Percentiles rank a stretch among this genome's conserved stretches.
These are phyloP conservation scores for Daldinia sp. DNA, from an alignment of 2,329 filamentous ascomycete species.

Conservation along the genomic window DNA sequence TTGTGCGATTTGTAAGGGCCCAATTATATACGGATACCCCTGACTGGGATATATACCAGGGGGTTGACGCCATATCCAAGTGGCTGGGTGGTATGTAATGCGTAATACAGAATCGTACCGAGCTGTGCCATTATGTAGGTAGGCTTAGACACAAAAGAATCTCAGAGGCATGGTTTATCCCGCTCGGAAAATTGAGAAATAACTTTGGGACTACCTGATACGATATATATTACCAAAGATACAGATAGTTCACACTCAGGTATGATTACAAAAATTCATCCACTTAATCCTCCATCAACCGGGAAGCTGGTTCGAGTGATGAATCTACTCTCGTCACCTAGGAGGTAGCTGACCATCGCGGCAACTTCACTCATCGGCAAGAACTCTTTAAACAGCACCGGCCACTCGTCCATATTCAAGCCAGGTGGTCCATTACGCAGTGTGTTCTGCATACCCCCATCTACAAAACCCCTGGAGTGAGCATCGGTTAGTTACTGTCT, in stretches of 20 bases:
- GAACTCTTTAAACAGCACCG: conserved; percentile 42
- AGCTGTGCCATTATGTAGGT: too few species aligned
- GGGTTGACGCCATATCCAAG: background rate
- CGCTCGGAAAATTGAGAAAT: too few species aligned
- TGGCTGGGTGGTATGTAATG: too few species aligned
- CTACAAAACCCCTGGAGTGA: conserved; percentile 10
- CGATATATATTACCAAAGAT: too few species aligned
- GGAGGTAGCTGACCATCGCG: conserved; percentile 44
- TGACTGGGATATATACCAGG: background rate
- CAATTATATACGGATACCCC: background rate
- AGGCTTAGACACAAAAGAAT: too few species aligned
- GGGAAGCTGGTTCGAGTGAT: conserved; percentile 38
- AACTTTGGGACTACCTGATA: too few species aligned
- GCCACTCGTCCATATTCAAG: background rate
- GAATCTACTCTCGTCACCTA: conserved; percentile 47
- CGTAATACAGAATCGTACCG: too few species aligned
- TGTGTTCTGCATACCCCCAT: conserved; percentile 26
- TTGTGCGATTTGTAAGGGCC: background rate
- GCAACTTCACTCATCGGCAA: conserved; percentile 45
- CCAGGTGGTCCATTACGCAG: background rate
- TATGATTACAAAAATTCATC: too few species aligned
- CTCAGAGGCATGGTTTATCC: too few species aligned
- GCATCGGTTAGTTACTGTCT: background rate
- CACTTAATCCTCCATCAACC: conserved; percentile 44
- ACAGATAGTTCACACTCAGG: too few species aligned